A percentile compares a stretch with the other conserved stretches of the same genome.
phyloP scores from a whole-genome alignment of 306 rosid species.

The Cicer pinnatifidum region DNA sequence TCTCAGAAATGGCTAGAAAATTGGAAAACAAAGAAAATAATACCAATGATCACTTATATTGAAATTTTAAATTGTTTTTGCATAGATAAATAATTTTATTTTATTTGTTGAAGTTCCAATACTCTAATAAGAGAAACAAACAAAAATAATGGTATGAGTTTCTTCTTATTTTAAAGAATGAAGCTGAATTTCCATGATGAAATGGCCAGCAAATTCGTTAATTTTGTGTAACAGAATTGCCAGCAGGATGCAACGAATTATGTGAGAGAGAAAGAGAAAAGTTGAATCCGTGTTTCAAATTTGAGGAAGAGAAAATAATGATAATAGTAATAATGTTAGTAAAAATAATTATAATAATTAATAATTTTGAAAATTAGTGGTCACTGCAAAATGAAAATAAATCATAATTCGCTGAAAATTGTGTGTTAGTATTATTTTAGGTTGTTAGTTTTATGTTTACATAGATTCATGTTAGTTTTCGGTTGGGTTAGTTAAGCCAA shows the following conservation, averaged over 20 bases:
- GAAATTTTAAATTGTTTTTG: not conserved
- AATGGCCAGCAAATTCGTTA: constrained; percentile 23
- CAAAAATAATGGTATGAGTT: constrained; percentile 28
- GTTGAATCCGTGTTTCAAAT: not conserved
- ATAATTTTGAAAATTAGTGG: constrained; percentile 1
- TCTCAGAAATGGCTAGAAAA: constrained; percentile 46
- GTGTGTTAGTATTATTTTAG: constrained; percentile 42
- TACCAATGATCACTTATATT: not conserved
- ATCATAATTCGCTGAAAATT: constrained; percentile 28
- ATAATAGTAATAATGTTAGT: not conserved
- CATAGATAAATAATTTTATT: not conserved
- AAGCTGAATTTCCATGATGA: constrained; percentile 1
- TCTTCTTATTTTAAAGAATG: constrained; percentile 6
- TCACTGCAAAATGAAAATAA: not conserved
- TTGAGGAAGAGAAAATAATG: constrained; percentile 8
- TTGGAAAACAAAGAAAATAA: not conserved
- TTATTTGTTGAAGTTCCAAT: not conserved
- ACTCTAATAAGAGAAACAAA: constrained; percentile 10
- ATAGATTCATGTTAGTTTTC: constrained; percentile 1
- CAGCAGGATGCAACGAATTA: constrained; percentile 30
- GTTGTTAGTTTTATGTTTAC: constrained; percentile 39
- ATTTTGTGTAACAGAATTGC: constrained; percentile 33
- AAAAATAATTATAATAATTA: not conserved
- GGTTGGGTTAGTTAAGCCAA: constrained; percentile 43
- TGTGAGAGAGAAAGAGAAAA: not conserved